These are phyloP conservation scores for Oehlia diaphana DNA, from an alignment of 192 early-diverging fungal species.

Conservation along the genomic window DNA sequence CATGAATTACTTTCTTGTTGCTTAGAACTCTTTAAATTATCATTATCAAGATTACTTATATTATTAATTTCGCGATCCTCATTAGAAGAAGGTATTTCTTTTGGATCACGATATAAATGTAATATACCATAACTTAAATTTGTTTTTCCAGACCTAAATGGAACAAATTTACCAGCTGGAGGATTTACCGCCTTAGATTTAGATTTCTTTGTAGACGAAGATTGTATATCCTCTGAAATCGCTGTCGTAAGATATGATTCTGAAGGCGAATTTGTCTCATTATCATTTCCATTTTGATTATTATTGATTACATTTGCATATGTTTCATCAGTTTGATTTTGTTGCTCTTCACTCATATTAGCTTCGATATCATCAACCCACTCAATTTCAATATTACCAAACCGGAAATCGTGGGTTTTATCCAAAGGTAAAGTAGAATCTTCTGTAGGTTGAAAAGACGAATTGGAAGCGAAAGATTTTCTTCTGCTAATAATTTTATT, in stretches of 20 bases:
- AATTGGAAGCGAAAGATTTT: background rate
- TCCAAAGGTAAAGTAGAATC: background rate
- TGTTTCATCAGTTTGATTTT: background rate
- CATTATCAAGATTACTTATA: background rate
- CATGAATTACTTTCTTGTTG: background rate
- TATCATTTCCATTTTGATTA: background rate
- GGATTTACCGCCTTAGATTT: constrained; percentile 13
- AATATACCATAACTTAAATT: constrained; percentile 53
- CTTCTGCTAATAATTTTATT: background rate
- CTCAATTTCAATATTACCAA: constrained; percentile 36
- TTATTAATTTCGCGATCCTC: background rate
- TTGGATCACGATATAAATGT: constrained; percentile 60
- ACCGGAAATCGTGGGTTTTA: constrained; percentile 35
- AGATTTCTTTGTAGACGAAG: background rate
- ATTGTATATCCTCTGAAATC: background rate
- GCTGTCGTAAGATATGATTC: no score
- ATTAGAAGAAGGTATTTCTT: constrained; percentile 28
- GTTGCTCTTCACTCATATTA: constrained; percentile 15
- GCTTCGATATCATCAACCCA: constrained; percentile 32
- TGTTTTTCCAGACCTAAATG: constrained; percentile 22
- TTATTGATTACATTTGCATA: background rate
- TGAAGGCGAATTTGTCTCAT: constrained; percentile 11
- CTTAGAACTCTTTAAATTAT: background rate
- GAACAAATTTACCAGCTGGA: constrained; percentile 20
- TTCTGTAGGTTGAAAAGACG: background rate